Base-by-base conservation (phyloP, 495 filamentous ascomycete genomes). In the Hypoxylon intermedium region DNA sequence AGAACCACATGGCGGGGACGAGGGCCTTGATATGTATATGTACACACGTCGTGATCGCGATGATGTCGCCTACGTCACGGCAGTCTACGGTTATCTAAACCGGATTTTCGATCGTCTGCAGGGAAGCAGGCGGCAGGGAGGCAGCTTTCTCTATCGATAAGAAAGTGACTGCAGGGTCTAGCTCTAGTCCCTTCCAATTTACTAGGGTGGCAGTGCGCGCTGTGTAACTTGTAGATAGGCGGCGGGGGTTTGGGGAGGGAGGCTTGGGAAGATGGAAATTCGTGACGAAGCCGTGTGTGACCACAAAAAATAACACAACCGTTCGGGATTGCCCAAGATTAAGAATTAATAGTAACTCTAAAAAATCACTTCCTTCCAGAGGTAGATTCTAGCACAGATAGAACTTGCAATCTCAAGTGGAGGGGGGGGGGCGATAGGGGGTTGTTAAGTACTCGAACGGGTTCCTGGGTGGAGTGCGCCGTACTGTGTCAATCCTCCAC, bases 1-100 rank as follows among this genome's bases (percentile, higher is more conserved):
- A 66, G 40, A 60, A 64, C 53, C 59, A 71, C 65, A 68, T 71
- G 41, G 40, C 40, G 63, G 55, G 62, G 48, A 54, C 33, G 37
- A 28, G 34, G 54, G 40, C 53, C 43, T 64, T 53, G 50, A 49
- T 61, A 54, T 44, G 24, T 28, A 15, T n/a, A 5, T 37, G 11
- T 13, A 37, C 11, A n/a, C 15, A 13, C n/a, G 34, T 21, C 37
- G 21, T 37, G 49, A 57, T 53, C 24, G 36, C 47, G 54, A 53
- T 41, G 54, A 53, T 63, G 47, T 18, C 60, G 49, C 53, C 44
- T 58, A 64, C 60, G 60, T 64, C 60, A 63, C 48, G 20, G 48
- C 7, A 41, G 40, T 58, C 54, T 64, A 64, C 60, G 53, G 60
- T 31, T 47, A 53, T 64, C 36, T 58, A 64, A 64, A 64, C 60